Percentiles rank a stretch among this genome's conserved stretches.
phyloP scores from a whole-genome alignment of 2,329 filamentous ascomycete genomes.

The Fusarium devonianum region DNA sequence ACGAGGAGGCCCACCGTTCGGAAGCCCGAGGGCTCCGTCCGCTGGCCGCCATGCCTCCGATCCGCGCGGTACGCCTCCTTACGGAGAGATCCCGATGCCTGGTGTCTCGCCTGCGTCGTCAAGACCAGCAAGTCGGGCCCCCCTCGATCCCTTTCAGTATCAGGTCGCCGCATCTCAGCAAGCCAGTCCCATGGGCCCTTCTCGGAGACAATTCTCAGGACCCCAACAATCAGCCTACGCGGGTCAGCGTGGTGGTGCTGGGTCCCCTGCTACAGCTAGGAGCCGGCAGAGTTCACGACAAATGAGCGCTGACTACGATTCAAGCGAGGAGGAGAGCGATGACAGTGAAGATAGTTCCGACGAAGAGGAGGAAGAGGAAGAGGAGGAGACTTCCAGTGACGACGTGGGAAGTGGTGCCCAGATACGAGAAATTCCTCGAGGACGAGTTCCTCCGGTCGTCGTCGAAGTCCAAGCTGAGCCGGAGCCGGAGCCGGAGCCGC shows the following conservation, averaged over 20 bases:
- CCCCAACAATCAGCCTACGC: conserved; percentile 41
- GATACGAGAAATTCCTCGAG: conserved; percentile 40
- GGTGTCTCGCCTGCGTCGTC: conserved; percentile 37
- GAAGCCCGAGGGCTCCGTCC: conserved; percentile 44
- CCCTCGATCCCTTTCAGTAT: conserved; percentile 60
- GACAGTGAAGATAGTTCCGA: conserved; percentile 39
- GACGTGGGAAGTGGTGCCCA: conserved; percentile 48
- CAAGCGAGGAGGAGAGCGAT: conserved; percentile 48
- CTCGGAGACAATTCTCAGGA: conserved; percentile 50
- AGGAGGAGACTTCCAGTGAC: conserved; percentile 48
- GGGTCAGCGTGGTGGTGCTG: conserved; percentile 36
- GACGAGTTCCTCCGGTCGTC: conserved; percentile 49
- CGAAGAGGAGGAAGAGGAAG: conserved; percentile 42
- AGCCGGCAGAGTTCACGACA: conserved; percentile 44
- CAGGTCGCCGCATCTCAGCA: conserved; percentile 56
- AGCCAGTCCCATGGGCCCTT: conserved; percentile 44
- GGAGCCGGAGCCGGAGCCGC: conserved; percentile 42
- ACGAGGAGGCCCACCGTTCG: conserved; percentile 52
- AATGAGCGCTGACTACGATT: conserved; percentile 43
- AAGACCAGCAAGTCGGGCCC: conserved; percentile 36
- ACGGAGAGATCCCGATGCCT: conserved; percentile 44
- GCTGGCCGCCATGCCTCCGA: conserved; percentile 56
- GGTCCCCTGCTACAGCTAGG: conserved; percentile 44
- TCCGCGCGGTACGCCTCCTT: conserved; percentile 43
- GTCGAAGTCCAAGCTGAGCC: conserved; percentile 47